A percentile compares a stretch with the other conserved stretches of the same genome.
Conservation (phyloP, 2,329 filamentous ascomycete species). For the Aspergillus japonicus region DNA sequence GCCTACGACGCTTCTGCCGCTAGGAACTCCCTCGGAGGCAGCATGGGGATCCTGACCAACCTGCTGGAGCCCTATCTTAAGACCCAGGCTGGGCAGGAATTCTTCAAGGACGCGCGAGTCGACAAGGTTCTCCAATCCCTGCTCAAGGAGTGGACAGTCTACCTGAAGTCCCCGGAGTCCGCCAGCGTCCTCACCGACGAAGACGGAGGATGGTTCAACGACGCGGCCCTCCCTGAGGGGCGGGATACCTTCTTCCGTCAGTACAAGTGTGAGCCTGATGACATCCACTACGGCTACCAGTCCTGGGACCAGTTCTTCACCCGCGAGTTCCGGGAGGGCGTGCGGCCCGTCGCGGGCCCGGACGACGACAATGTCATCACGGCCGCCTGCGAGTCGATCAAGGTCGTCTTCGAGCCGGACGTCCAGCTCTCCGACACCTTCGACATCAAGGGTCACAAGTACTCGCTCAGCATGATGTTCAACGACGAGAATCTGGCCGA, state of each 20-base stretch:
- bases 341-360: conserved; percentile 60
- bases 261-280: too few relatives aligned
- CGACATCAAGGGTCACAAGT: conserved; percentile 44
- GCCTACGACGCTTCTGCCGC: neutral
- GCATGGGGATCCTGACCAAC: neutral
- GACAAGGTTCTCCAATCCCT: neutral
- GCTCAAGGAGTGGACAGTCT: neutral
- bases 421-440: conserved; percentile 60
- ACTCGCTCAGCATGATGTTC: conserved; percentile 6
- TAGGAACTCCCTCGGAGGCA: neutral
- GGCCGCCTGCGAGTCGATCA: conserved; percentile 64
- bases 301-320: conserved; percentile 69
- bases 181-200: neutral
- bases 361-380: conserved; percentile 49
- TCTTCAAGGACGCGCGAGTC: neutral
- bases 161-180: neutral
- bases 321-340: conserved; percentile 51
- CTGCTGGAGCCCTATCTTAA: neutral
- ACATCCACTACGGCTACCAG: neutral
- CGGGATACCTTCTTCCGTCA: neutral
- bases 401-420: conserved; percentile 51
- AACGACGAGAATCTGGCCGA: neutral
- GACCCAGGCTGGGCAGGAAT: neutral
- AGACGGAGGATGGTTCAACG: conserved; percentile 1
- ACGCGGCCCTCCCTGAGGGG: neutral